Percentiles rank a stretch among this genome's conserved stretches.
Conservation (phyloP, 179 eudicot species). For the Spinacia oleracea region DNA sequence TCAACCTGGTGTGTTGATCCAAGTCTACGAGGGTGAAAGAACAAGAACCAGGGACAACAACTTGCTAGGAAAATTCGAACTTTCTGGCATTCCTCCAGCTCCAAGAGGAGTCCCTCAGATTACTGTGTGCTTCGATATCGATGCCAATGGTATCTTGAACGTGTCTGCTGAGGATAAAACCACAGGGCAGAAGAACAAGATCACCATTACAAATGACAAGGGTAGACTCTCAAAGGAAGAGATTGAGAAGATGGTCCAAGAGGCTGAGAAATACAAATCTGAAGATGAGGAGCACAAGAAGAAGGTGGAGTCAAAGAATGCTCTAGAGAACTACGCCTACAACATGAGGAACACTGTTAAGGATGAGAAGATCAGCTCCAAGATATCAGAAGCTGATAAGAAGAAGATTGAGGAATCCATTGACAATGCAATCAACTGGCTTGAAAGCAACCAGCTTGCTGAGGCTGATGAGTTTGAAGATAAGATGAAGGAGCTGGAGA, state of each 20-base stretch:
- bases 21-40: slow-evolving; percentile 26
- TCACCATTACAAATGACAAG: slow-evolving; percentile 26
- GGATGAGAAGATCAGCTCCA: slow-evolving; percentile 23
- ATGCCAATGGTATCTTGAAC: slow-evolving; percentile 31
- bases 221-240: slow-evolving; percentile 28
- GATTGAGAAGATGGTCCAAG: slow-evolving; percentile 31
- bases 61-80: slow-evolving; percentile 28
- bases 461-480: slow-evolving; percentile 31
- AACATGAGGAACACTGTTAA: slow-evolving; percentile 30
- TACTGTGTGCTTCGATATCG: slow-evolving; percentile 32
- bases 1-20: slow-evolving; percentile 33
- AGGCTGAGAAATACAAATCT: slow-evolving; percentile 29
- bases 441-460: slow-evolving; percentile 27
- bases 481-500: slow-evolving; percentile 29
- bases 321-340: slow-evolving; percentile 27
- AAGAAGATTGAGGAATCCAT: slow-evolving; percentile 30
- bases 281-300: slow-evolving; percentile 31
- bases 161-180: slow-evolving; percentile 27
- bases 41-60: slow-evolving; percentile 31
- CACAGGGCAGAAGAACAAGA: slow-evolving; percentile 29
- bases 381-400: slow-evolving; percentile 19
- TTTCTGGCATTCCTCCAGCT: slow-evolving; percentile 29
- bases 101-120: slow-evolving; percentile 32
- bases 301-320: slow-evolving; percentile 28
- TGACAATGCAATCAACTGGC: slow-evolving; percentile 21